These are phyloP conservation scores for Candida sp. DNA, from an alignment of 1,139 yeast species.

Conservation along the genomic window DNA sequence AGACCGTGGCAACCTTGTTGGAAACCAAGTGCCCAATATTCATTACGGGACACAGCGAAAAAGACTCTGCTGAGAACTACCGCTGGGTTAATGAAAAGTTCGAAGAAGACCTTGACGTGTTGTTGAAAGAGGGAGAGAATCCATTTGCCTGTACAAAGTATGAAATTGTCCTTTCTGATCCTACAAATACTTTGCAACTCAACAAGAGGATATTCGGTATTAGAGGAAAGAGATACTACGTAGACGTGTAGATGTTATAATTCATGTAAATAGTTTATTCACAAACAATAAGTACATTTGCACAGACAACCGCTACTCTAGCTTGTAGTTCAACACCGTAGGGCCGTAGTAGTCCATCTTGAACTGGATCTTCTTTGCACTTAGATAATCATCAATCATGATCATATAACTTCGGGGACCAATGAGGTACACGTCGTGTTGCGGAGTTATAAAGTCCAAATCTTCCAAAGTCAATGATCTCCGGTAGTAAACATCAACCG, in stretches of 20 bases:
- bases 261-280: conserved; percentile 1
- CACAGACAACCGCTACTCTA: not conserved
- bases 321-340: not conserved
- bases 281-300: not conserved
- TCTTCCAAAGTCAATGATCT: conserved; percentile 1
- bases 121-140: conserved; percentile 77
- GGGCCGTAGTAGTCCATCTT: conserved; percentile 18
- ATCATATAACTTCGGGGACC: conserved; percentile 43
- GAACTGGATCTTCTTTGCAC: conserved; percentile 10
- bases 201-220: conserved; percentile 89
- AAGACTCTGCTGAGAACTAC: conserved; percentile 73
- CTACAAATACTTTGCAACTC: conserved; percentile 91
- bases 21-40: conserved; percentile 94
- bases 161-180: conserved; percentile 91
- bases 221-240: conserved; percentile 87
- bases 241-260: conserved; percentile 2
- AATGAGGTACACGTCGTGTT: conserved; percentile 29
- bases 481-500: conserved; percentile 7
- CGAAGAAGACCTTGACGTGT: conserved; percentile 74
- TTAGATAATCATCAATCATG: conserved; percentile 21
- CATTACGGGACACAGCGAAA: conserved; percentile 87
- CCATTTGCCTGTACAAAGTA: conserved; percentile 87
- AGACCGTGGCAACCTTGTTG: conserved; percentile 81
- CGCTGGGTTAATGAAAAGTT: conserved; percentile 69
- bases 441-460: not conserved